Base-by-base conservation (phyloP, 2,329 filamentous ascomycete genomes). In the Phyllosticta citriasiana region DNA sequence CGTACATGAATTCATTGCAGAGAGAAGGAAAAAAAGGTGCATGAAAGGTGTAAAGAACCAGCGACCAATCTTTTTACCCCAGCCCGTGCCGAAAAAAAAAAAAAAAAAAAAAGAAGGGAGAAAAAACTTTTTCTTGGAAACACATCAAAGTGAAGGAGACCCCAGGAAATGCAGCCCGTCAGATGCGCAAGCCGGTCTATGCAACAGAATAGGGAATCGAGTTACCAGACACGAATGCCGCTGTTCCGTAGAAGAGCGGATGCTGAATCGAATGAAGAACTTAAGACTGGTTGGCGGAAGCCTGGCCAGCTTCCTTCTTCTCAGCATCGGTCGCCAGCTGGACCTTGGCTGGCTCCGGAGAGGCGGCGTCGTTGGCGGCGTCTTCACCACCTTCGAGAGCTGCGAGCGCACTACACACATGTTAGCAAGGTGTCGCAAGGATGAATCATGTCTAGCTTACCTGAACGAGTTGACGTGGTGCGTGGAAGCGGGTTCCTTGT, bases 401-500 rank as follows among this genome's bases (percentile, higher is more conserved):
- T 71, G 79, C 79, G 65, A 83, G 77, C 64, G 81, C 80, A 77
- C 80, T 83, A 55, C 9, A 63, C 6, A 63, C 35, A 22, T 51
- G 64, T 71, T 65, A 72, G 66, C 63, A 54, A 26, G 8, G n/a
- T 47, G 40, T 57, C 12, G 16, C 19, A 26, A 61, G 16, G 16
- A 7, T 54, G 24, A 19, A 4, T 55, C 4, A 19, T 40, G 4
- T 26, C 30, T 56, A 50, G 67, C 88, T 82, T 85, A 97, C 92
- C 91, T 93, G 80, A 96, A 99, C 68, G 92, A 88, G 80, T 99
- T 99, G 67, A 87, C 85, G 71, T 76, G 72, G 33, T 88, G 88
- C 63, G 84, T 87, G 67, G 84, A 80, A 5, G 53, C n/a, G 25
- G 53, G 53, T 74, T 87, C 84, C 70, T 81, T 80, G 68, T 83